phyloP scores from a whole-genome alignment of 306 rosid species.

The Acacia acuminata region DNA sequence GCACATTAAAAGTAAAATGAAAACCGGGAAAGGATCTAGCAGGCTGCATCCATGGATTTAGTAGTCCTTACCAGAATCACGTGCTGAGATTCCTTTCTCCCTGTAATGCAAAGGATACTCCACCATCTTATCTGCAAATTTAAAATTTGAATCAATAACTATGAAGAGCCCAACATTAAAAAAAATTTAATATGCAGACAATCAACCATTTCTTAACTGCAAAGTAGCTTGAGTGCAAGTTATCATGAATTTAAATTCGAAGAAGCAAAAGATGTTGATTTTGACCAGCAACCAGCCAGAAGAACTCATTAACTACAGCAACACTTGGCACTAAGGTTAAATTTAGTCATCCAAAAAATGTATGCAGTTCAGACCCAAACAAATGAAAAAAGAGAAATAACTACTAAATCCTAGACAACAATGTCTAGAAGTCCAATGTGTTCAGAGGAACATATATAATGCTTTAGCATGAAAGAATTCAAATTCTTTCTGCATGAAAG shows the following conservation, averaged over 20 bases:
- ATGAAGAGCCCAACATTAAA: constrained; percentile 8
- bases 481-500: background rate
- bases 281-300: constrained; percentile 16
- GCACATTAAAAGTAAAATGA: background rate
- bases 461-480: background rate
- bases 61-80: constrained; percentile 63
- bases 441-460: constrained; percentile 16
- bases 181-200: background rate
- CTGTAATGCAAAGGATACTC: constrained; percentile 69
- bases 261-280: constrained; percentile 20
- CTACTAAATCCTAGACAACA: background rate
- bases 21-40: constrained; percentile 16
- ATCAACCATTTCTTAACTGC: constrained; percentile 18
- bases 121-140: constrained; percentile 65
- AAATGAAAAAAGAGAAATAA: background rate
- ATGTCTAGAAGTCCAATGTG: constrained; percentile 6
- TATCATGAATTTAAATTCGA: constrained; percentile 9
- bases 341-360: background rate
- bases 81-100: constrained; percentile 62
- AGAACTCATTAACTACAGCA: background rate
- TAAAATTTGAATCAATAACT: constrained; percentile 29
- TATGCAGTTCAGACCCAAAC: background rate
- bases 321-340: background rate
- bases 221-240: constrained; percentile 1
- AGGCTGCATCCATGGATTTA: constrained; percentile 28